Base-by-base conservation (phyloP, 2,329 filamentous ascomycete species). In the Clathrospora elynae region DNA sequence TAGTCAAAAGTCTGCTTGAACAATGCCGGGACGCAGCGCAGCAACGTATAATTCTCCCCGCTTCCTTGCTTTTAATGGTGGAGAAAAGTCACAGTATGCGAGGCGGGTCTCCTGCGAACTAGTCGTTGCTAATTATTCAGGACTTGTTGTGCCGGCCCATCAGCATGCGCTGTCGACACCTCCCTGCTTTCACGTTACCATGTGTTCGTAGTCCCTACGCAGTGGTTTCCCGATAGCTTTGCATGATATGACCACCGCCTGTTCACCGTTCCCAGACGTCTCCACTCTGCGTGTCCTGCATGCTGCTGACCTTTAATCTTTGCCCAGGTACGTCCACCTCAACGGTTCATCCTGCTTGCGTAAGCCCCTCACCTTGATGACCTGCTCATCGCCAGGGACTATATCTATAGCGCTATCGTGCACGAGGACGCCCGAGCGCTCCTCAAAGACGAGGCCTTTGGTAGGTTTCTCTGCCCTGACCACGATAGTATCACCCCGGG, bases 371-470 rank as follows among this genome's bases (percentile, higher is more conserved):
- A 76, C 73, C 42, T 55, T 68, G 52, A 77, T 67, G 31, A 71
- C 51, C 55, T 82, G 79, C 46, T 77, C 76, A 57, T 82, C 80
- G 5, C 79, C 79, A n/a, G 80, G 80, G 5, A 81, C 75, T 45
- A 82, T 62, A 56, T 83, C 80, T 38, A 83, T 72, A 6, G 78
- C 79, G 56, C 78, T 82, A 59, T 83, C 79, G 36, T 76, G 73
- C 13, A 81, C 64, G 9, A 74, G 69, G 28, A 82, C 73, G 8
- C 77, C 78, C 38, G 79, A 74, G 37, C 77, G 64, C 56, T 82
- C 80, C 60, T 82, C 80, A 51, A 82, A 81, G 3, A 82, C 80
- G n/a, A 83, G 64, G 9, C 80, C 79, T 52, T 83, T 83, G 2
- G 80, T 79, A 2, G 80, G 79, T 62, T 75, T 78, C 32, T 68